Evolutionary conservation across 805 yeast genomes (phyloP), one percentile per base, ranked within the genome.

Genomic region (Candida hispaniensis): DNA sequence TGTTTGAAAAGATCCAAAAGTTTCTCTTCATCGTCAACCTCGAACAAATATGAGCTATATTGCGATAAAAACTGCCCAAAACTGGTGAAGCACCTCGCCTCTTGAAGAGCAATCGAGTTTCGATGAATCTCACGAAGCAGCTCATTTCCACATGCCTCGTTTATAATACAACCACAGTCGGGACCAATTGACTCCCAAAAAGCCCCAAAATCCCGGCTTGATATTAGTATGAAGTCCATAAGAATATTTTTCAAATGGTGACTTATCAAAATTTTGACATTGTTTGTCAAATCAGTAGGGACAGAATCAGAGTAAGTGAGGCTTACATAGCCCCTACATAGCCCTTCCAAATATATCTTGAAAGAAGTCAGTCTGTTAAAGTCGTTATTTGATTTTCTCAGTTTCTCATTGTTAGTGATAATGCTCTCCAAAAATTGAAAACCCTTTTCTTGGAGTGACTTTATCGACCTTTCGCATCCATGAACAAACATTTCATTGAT

Each of bases 151-250:
- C 36, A 32, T 1, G 24, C 20, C 6, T 23, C 19, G 30, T 34
- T 34, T 13, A 34, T 34, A 3, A 34, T 26, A 12, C 26, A 30
- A 16, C 19, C 19, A 6, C 38, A 24, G 13, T 34, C 30, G n/a
- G 38, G 30, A 4, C 38, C 38, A 4, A 34, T 21, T 9, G 38
- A 34, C 19, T 34, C 38, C 38, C 38, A 34, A 16, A 34, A 34
- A 25, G 19, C 30, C 5, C 30, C 38, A 19, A 34, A 34, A 15
- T 34, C 38, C 4, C 30, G 18, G 14, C 30, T 19, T 8, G 22
- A 5, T 9, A 24, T 34, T 26, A 24, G 20, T 7, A 34, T 14
- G 2, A 26, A 26, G 14, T 34, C 30, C 15, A 26, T 6, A 10
- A 34, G 30, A n/a, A 26, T 34, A 17, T 25, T 34, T 9, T 21